Conservation (phyloP, 768 basidiomycete genomes). For the Psilocybe azurescens region DNA sequence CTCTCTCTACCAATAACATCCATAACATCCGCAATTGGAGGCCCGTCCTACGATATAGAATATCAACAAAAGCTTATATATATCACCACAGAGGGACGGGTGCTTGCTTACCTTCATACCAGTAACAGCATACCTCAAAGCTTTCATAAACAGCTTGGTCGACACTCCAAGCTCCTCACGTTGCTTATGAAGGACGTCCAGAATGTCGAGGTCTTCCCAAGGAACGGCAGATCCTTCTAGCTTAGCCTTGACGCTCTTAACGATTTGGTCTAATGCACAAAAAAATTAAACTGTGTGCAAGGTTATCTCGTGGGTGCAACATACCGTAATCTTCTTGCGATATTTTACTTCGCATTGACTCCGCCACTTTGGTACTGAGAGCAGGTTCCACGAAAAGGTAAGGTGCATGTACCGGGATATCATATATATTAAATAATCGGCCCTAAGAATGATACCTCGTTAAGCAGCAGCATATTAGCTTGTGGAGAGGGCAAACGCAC, state of each 20-base stretch:
- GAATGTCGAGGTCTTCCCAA: slow-evolving; percentile 34
- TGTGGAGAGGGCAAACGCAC: slow-evolving; percentile 33
- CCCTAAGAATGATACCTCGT: slow-evolving; percentile 45
- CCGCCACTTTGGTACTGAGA: slow-evolving; percentile 57
- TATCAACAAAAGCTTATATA: too few species aligned
- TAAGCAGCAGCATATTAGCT: not conserved
- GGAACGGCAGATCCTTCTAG: slow-evolving; percentile 35
- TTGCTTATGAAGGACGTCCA: slow-evolving; percentile 46
- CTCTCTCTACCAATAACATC: slow-evolving; percentile 47
- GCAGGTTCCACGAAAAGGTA: slow-evolving; percentile 84
- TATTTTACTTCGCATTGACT: slow-evolving; percentile 52
- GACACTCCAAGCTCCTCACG: slow-evolving; percentile 43
- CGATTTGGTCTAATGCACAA: slow-evolving; percentile 32
- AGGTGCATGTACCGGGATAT: slow-evolving; percentile 69
- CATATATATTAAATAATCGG: slow-evolving; percentile 71
- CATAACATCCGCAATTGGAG: slow-evolving; percentile 50
- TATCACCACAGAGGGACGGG: not conserved
- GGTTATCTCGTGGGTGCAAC: slow-evolving; percentile 9
- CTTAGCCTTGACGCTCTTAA: slow-evolving; percentile 34
- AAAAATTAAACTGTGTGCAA: slow-evolving; percentile 1
- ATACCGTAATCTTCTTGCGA: slow-evolving; percentile 49
- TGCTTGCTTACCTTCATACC: slow-evolving; percentile 73
- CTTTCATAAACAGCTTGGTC: slow-evolving; percentile 68
- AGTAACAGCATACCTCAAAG: slow-evolving; percentile 78
- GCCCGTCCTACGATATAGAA: slow-evolving; percentile 46